Evolutionary conservation across 2,329 filamentous ascomycete genomes (phyloP).

Genomic region (Aspergillus costaricaensis): DNA sequence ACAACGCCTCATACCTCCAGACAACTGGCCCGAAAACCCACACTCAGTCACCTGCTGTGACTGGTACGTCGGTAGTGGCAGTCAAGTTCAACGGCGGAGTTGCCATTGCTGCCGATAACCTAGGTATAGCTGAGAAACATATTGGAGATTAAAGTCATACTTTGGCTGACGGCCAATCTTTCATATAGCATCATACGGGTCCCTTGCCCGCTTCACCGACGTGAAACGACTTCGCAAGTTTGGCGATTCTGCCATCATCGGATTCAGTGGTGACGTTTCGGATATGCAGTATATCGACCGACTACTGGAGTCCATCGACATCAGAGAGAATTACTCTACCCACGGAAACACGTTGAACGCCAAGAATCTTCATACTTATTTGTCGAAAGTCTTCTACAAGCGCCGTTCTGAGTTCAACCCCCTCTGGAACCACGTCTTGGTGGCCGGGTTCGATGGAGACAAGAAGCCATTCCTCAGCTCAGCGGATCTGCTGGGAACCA

Average conservation of each 20-base stretch:
- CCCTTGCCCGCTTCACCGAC: constrained; percentile 92
- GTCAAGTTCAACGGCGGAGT: constrained; percentile 97
- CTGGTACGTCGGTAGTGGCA: constrained; percentile 91
- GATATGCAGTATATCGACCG: constrained; percentile 99
- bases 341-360: constrained; percentile 68
- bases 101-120: constrained; percentile 94
- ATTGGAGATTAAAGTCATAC: constrained; percentile 16
- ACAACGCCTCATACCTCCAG: constrained; percentile 84
- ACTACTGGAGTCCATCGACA: constrained; percentile 80
- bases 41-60: constrained; percentile 91
- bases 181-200: constrained; percentile 85
- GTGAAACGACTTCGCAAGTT: constrained; percentile 93
- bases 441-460: constrained; percentile 81
- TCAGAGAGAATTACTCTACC: constrained; percentile 80
- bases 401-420: constrained; percentile 95
- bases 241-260: constrained; percentile 78
- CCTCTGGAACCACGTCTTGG: constrained; percentile 92
- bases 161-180: background rate
- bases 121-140: constrained; percentile 62
- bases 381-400: constrained; percentile 93
- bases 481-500: constrained; percentile 89
- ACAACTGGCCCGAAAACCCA: constrained; percentile 71
- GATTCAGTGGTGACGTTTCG: constrained; percentile 94
- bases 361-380: constrained; percentile 93
- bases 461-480: constrained; percentile 85